Base-by-base conservation (phyloP, 73 alveolate species). In the Paramecium tetraurelia region DNA sequence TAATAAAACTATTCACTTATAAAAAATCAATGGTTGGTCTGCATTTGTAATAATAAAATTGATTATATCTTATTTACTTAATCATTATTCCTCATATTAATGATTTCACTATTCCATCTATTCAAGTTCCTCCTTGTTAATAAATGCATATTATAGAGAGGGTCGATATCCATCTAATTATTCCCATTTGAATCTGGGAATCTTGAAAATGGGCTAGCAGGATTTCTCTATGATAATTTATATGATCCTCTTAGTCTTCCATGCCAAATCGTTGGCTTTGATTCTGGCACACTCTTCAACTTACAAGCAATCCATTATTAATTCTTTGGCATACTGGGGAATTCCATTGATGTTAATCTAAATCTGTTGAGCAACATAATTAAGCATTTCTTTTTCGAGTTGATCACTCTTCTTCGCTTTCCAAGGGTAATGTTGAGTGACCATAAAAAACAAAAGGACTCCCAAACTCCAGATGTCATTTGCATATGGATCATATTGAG, bases 401-500 rank as follows among this genome's bases (percentile, higher is more conserved):
- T 80, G 21, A 31, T 80, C 57, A 44, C 90, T 41, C 29, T 33
- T 80, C 75, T 46, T 80, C 18, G 90, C 90, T 48, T 43, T 80
- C 90, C 90, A 80, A 7, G 90, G 90, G 18, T 31, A 80, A 31
- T 41, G 48, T 41, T 24, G 7, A 2, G 71, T 80, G 8, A 80
- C 29, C 90, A 80, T 80, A 31, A 31, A 80, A 46, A 31, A 80
- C 11, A 80, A 46, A 38, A 80, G n/a, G 12, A 80, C 57, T 22
- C 90, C 90, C 14, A 80, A 22, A 22, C 63, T 31, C 90, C 90
- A 80, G 20, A 80, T 46, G 14, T 80, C 90, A 43, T 80, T 80
- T 7, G 90, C 90, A 80, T 80, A 80, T 44, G 90, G 90, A 46
- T 80, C 72, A 80, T 80, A 80, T 12, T 41, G 31, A 20, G 57